Percentiles rank a stretch among this genome's conserved stretches.
Conservation (phyloP, 768 basidiomycete genomes). For the Termitomyces sp. region DNA sequence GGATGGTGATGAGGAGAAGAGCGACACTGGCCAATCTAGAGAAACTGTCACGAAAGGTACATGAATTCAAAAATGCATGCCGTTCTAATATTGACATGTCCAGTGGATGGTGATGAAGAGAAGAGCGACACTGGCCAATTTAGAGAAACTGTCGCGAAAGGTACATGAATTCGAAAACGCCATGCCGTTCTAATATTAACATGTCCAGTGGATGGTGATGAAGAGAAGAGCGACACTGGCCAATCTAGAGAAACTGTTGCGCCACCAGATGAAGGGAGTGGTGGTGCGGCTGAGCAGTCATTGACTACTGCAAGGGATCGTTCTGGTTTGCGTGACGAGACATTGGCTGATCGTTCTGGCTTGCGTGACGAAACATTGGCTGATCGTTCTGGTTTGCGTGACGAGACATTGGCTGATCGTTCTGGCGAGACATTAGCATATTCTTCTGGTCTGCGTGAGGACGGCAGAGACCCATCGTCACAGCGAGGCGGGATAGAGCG, state of each 20-base stretch:
- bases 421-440: too few relatives aligned
- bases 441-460: not conserved
- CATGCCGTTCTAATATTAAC: not conserved
- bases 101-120: slow-evolving; percentile 4
- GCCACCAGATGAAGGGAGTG: not conserved
- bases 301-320: too few relatives aligned
- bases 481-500: not conserved
- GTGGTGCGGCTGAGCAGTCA: not conserved
- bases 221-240: not conserved
- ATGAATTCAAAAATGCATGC: not conserved
- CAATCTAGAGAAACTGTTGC: too few relatives aligned
- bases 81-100: not conserved
- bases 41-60: slow-evolving; percentile 8
- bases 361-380: not conserved
- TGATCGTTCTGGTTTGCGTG: too few relatives aligned
- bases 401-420: too few relatives aligned
- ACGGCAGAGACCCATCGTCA: too few relatives aligned
- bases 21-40: not conserved
- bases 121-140: not conserved
- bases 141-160: slow-evolving; percentile 1
- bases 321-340: not conserved
- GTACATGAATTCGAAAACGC: not conserved
- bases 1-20: not conserved
- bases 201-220: slow-evolving; percentile 2
- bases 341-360: not conserved